Percentiles rank a stretch among this genome's conserved stretches.
Conservation (phyloP, 495 filamentous ascomycete genomes). For the Xeromyces bisporus region DNA sequence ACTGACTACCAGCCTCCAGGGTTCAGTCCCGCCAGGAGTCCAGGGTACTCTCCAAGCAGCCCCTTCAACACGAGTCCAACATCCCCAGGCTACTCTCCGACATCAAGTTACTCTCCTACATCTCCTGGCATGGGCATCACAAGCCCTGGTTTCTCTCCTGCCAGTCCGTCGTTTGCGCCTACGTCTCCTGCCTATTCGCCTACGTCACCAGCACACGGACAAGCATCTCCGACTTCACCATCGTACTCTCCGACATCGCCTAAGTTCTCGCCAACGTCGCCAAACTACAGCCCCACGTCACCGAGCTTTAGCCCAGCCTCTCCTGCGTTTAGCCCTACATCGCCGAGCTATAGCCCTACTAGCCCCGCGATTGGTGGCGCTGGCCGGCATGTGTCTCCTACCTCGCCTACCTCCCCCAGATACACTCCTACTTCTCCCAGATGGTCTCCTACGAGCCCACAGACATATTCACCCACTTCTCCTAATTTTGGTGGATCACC, state of each 20-base stretch:
- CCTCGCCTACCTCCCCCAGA: conserved; percentile 48
- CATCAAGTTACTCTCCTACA: conserved; percentile 48
- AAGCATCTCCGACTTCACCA: conserved; percentile 49
- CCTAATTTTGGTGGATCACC: conserved; percentile 49
- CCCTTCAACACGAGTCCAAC: conserved; percentile 68
- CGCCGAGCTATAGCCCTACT: conserved; percentile 51
- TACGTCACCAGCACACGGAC: conserved; percentile 53
- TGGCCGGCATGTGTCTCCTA: conserved; percentile 42
- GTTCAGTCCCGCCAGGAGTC: conserved; percentile 56
- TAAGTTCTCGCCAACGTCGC: conserved; percentile 60
- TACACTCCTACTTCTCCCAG: conserved; percentile 62
- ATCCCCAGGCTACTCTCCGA: conserved; percentile 59
- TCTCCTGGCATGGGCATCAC: conserved; percentile 42
- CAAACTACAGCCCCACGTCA: conserved; percentile 45
- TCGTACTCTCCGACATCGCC: conserved; percentile 75
- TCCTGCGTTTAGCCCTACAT: conserved; percentile 39
- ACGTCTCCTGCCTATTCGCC: conserved; percentile 73
- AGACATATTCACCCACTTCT: conserved; percentile 61
- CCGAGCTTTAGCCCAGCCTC: conserved; percentile 45
- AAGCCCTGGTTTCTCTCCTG: conserved; percentile 41
- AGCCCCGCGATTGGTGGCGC: conserved; percentile 40
- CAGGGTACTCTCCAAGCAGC: conserved; percentile 54
- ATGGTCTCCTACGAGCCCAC: conserved; percentile 50
- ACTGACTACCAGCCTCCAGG: conserved; percentile 38
- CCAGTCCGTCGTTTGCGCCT: conserved; percentile 56